Conservation (phyloP, 2,329 filamentous ascomycete genomes). For the Didymella exigua region DNA sequence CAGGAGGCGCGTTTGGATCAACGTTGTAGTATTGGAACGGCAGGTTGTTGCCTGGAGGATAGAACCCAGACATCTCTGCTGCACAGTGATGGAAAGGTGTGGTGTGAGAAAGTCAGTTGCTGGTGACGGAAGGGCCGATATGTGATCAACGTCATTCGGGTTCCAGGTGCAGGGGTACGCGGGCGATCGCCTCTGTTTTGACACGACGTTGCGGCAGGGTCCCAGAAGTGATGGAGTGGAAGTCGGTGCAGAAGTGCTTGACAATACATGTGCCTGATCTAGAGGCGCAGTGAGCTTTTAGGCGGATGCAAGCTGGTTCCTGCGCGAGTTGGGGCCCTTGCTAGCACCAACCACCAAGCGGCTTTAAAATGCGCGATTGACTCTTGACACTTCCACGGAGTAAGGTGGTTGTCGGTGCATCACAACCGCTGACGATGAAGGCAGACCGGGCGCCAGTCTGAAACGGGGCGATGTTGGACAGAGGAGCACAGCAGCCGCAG, state of each 20-base stretch:
- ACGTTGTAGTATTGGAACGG: constrained; percentile 46
- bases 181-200: constrained; percentile 42
- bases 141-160: constrained; percentile 48
- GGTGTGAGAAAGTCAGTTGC: constrained; percentile 27
- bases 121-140: constrained; percentile 37
- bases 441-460: constrained; percentile 40
- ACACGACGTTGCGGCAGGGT: constrained; percentile 36
- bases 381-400: constrained; percentile 29
- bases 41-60: constrained; percentile 40
- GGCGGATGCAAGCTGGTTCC: constrained; percentile 34
- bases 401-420: constrained; percentile 24
- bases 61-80: constrained; percentile 47
- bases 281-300: constrained; percentile 32
- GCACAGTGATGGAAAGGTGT: constrained; percentile 21
- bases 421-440: constrained; percentile 37
- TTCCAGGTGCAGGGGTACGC: constrained; percentile 40
- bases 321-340: constrained; percentile 42
- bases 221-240: constrained; percentile 33
- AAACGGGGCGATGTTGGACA: constrained; percentile 39
- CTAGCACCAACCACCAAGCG: constrained; percentile 42
- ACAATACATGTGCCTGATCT: constrained; percentile 18
- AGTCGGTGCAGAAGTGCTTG: constrained; percentile 25
- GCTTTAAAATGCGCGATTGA: constrained; percentile 38
- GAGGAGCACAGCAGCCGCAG: constrained; percentile 44
- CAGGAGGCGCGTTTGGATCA: constrained; percentile 36